Base-by-base conservation (phyloP, 2,329 filamentous ascomycete genomes). In the Coniochaeta pulveracea region DNA sequence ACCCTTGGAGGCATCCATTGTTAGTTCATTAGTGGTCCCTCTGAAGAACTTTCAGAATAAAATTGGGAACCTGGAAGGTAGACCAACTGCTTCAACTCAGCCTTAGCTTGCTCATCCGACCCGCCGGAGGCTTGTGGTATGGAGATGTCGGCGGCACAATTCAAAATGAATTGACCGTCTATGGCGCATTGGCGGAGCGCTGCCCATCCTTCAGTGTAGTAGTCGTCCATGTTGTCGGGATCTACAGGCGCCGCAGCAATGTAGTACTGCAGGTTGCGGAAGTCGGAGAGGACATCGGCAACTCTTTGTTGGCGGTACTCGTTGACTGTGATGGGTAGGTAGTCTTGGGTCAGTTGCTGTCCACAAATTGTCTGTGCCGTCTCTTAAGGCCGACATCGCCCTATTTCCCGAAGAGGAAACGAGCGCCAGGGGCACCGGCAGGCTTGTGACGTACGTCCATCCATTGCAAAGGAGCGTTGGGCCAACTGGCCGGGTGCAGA, bases 151-250 rank as follows among this genome's bases (percentile, higher is more conserved):
- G 73, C 73, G 15, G 70, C 72, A 45, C 69, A 73, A 47, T 78
- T 72, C 40, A 79, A 63, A 42, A 80, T 77, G 53, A 76, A 64
- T 47, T 76, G 72, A 6, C 74, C 74, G 44, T 79, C 75, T 26
- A 75, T 47, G 33, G 64, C 60, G 55, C 73, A 78, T 54, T 80
- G 74, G 26, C 74, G 66, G 33, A 80, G 56, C 11, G 65, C 65
- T 4, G 67, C 63, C 72, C 72, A 80, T 15, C 74, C 75, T 41
- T 76, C 72, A 10, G 72, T 74, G 52, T 73, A 69, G 47, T 76
- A 74, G 47, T 79, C 75, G 34, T 70, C 64, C 37, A 59, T 55
- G 51, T 73, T 55, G 4, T 54, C 46, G 6, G 75, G 71, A n/a
- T 72, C 62, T 34, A 61, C 61, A 10, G 70, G 69, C 6, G 60